Evolutionary conservation across 2,329 filamentous ascomycete species (phyloP), one percentile per base, ranked within the genome.

Genomic region (Claviceps sp.): DNA sequence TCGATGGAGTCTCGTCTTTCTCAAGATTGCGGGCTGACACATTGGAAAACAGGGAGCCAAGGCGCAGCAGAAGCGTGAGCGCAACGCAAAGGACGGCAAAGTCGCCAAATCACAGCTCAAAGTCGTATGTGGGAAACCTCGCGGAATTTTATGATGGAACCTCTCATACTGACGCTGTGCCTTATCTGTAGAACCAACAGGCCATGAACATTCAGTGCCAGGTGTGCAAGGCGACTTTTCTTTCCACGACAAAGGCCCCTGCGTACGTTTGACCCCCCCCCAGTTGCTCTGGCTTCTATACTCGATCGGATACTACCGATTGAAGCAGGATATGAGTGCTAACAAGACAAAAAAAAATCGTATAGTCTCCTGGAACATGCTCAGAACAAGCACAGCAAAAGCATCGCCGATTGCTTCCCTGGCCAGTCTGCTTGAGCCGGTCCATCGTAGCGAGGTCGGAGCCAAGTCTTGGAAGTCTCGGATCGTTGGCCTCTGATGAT

Each of bases 171-270:
- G 41, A 45, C n/a, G 3, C 2, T 30, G 14, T 20, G 30, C n/a
- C 16, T 22, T 9, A 8, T n/a, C 11, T 40, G 54, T 58, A 87
- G 83, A 89, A 89, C 72, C 74, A 78, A 60, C 74, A 82, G 59
- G 85, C 86, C 54, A 85, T 82, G 73, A 82, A 78, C 63, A 87
- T 89, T 68, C 83, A 87, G 68, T 90, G 86, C 76, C 71, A 78
- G 59, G 74, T 81, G 62, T 90, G 86, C 84, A 85, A 82, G 70
- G 78, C 84, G 60, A 86, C 84, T 34, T 89, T 90, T 72, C 77
- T 89, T 60, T 84, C 84, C 73, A 90, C 86, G 38, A 84, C 83
- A 55, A 84, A 84, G 64, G 80, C 77, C 55, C 83, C 83, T 61
- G 81, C 84, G 79, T 83, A 73, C 59, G 78, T 71, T 20, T 3